A percentile compares a stretch with the other conserved stretches of the same genome.
These are phyloP conservation scores for Candida nitratophila DNA, from an alignment of 805 yeast genomes.

Conservation along the genomic window DNA sequence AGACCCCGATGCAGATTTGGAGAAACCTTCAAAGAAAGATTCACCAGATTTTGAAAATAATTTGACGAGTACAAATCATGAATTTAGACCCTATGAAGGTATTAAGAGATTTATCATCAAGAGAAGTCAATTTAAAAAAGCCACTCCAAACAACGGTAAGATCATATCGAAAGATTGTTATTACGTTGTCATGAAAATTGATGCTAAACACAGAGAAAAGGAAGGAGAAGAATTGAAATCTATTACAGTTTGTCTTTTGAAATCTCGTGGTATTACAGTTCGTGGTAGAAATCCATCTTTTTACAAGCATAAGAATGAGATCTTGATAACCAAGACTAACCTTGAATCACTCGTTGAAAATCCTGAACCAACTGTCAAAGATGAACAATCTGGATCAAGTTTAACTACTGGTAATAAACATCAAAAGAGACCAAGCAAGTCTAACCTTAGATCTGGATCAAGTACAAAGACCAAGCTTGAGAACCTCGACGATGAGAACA, in stretches of 20 bases:
- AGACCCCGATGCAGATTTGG: background rate
- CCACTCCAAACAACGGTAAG: constrained; percentile 48
- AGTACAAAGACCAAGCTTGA: too few relatives aligned
- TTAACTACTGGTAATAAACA: too few relatives aligned
- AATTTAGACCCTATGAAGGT: constrained; percentile 6
- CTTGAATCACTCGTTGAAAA: background rate
- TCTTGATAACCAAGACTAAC: constrained; percentile 26
- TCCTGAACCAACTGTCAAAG: background rate
- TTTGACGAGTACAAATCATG: background rate
- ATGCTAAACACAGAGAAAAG: constrained; percentile 1
- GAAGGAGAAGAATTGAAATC: background rate
- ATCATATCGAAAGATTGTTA: constrained; percentile 37
- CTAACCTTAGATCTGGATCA: too few relatives aligned
- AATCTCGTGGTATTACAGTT: constrained; percentile 43
- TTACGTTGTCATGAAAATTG: constrained; percentile 21
- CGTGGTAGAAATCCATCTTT: constrained; percentile 60
- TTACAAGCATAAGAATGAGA: constrained; percentile 45
- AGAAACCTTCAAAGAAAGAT: background rate
- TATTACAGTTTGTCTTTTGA: constrained; percentile 4
- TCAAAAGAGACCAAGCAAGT: too few relatives aligned
- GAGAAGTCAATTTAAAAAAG: constrained; percentile 41
- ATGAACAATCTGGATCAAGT: background rate
- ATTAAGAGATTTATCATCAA: constrained; percentile 23
- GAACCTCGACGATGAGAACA: too few relatives aligned
- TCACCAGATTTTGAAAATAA: background rate